Evolutionary conservation across 805 yeast species (phyloP), one percentile per base, ranked within the genome.

Genomic region (Candida pini): DNA sequence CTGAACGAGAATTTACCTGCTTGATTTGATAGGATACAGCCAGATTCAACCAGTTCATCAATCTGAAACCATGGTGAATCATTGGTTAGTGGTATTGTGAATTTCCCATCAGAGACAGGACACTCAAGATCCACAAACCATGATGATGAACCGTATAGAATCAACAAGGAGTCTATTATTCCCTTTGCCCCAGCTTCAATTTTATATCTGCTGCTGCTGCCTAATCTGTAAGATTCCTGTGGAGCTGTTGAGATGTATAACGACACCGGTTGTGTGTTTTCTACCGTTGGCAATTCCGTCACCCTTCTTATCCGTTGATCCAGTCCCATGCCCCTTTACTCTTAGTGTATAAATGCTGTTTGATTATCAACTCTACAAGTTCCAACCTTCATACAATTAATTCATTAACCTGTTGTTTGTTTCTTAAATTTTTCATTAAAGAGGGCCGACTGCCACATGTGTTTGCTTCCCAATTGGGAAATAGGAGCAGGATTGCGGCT

Each of bases 261-360:
- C 2, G 50, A 28, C 13, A 49, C 39, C 3, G 47, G 41, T 18
- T 56, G 56, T 12, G 60, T 48, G 37, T 54, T 56, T 29, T 56
- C 62, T 12, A 52, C 37, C 3, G 60, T 49, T 3, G 62, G 62
- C 9, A 48, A 40, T 30, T 47, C 45, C n/a, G 34, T 18, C 6
- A 45, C 40, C 26, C 35, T 34, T 29, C 57, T 34, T 16, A 43
- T 36, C 25, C 32, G 31, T 14, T 13, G 16, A 8, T 21, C 18
- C 24, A 22, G 16, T 18, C 17, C n/a, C n/a, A 8, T 12, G 9
- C 29, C 5, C 16, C 12, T 14, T 19, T 13, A 18, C 16, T 21
- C 22, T 16, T 30, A 4, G 21, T n/a, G n/a, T n/a, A n/a, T n/a
- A n/a, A n/a, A n/a, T n/a, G n/a, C n/a, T n/a, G n/a, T n/a, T n/a